These are phyloP conservation scores for Alternaria brassicae DNA, from an alignment of 2,329 filamentous ascomycete genomes.

Conservation along the genomic window DNA sequence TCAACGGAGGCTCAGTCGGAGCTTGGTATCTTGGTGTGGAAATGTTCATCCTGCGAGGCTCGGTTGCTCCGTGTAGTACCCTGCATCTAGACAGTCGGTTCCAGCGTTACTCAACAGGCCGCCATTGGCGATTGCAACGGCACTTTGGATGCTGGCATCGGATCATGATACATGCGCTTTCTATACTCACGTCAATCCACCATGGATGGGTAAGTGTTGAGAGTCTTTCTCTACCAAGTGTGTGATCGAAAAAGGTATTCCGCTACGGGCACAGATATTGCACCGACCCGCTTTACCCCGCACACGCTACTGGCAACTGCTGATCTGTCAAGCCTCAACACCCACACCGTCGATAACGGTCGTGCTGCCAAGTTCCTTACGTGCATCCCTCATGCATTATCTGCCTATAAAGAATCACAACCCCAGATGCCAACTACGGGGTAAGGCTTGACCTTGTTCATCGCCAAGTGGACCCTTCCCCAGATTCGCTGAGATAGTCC, in stretches of 20 bases:
- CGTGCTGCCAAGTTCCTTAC: conserved; percentile 17
- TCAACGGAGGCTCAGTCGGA: background rate
- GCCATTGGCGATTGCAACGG: background rate
- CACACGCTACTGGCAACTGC: conserved; percentile 16
- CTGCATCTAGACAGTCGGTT: background rate
- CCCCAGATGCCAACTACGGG: conserved; percentile 20
- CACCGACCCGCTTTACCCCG: conserved; percentile 21
- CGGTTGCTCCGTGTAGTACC: background rate
- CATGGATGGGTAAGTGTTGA: background rate
- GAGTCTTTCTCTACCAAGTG: background rate
- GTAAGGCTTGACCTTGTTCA: conserved; percentile 27
- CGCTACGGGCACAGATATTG: conserved; percentile 2
- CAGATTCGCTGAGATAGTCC: conserved; percentile 24
- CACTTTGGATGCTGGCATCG: background rate
- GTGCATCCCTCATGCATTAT: conserved; percentile 13
- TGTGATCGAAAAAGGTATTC: conserved; percentile 7
- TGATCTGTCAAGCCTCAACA: conserved; percentile 13
- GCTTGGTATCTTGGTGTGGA: conserved; percentile 3
- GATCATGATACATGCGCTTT: too few species aligned
- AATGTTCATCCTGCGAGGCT: background rate
- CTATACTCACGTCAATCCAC: background rate
- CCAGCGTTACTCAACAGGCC: background rate
- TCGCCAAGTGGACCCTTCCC: conserved; percentile 29
- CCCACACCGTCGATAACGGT: conserved; percentile 7
- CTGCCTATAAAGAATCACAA: conserved; percentile 16